phyloP scores from a whole-genome alignment of 2,329 filamentous ascomycete species.

The Furcasterigmium furcatum region DNA sequence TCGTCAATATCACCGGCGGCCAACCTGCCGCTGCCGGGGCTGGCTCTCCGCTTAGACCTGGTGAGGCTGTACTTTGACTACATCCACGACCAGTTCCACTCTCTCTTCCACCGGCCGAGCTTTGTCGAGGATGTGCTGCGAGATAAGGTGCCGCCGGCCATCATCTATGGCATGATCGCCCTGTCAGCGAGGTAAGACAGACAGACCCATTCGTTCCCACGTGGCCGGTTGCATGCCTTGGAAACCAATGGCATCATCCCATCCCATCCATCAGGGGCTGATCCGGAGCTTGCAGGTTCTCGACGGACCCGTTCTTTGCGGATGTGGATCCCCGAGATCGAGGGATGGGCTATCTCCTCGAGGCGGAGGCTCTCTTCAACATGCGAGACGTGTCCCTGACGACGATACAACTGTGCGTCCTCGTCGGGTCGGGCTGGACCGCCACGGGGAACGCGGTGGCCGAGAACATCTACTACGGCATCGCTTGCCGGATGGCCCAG shows the following conservation, averaged over 20 bases:
- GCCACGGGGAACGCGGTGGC: conserved; percentile 29
- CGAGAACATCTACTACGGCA: conserved; percentile 33
- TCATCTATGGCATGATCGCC: conserved; percentile 20
- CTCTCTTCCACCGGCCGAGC: conserved; percentile 25
- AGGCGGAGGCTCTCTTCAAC: conserved; percentile 21
- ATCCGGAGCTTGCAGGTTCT: conserved; percentile 14
- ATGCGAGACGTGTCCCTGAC: conserved; percentile 29
- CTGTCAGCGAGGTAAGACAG: conserved; percentile 17
- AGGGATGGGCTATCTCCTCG: conserved; percentile 14
- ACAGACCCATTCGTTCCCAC: background rate
- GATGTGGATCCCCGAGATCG: conserved; percentile 15
- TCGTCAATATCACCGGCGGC: background rate
- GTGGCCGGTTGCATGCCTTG: background rate
- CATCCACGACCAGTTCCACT: conserved; percentile 30
- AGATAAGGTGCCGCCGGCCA: conserved; percentile 14
- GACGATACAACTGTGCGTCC: conserved; percentile 33
- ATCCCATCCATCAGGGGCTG: background rate
- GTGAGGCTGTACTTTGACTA: conserved; percentile 27
- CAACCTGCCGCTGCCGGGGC: conserved; percentile 13
- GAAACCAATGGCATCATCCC: background rate
- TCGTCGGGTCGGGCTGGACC: conserved; percentile 29
- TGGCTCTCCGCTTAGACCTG: conserved; percentile 16
- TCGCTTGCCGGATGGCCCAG: conserved; percentile 29
- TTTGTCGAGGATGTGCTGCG: conserved; percentile 18
- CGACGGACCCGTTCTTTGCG: conserved; percentile 13